A percentile compares a stretch with the other conserved stretches of the same genome.
These are phyloP conservation scores for Orbilia oligospora DNA, from an alignment of 2,329 filamentous ascomycete genomes.

Conservation along the genomic window DNA sequence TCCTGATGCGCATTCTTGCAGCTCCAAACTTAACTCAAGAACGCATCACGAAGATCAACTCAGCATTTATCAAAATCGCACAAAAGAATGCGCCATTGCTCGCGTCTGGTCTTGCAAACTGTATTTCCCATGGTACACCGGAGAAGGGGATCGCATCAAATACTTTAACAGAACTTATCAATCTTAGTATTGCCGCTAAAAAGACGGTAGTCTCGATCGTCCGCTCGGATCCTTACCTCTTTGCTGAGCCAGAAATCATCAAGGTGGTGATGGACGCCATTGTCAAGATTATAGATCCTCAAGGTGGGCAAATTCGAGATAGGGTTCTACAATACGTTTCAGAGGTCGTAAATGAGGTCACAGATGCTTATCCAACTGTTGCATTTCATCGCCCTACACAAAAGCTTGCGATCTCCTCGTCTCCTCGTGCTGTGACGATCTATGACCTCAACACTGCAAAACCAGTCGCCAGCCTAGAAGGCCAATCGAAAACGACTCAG, in stretches of 20 bases:
- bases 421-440: conserved; percentile 60
- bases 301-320: conserved; percentile 61
- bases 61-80: conserved; percentile 62
- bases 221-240: conserved; percentile 61
- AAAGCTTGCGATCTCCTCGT: conserved; percentile 62
- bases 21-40: conserved; percentile 56
- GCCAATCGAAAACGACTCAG: conserved; percentile 61
- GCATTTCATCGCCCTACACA: conserved; percentile 64
- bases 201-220: conserved; percentile 61
- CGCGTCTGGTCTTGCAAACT: conserved; percentile 62
- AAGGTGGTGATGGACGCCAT: conserved; percentile 61
- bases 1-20: conserved; percentile 63
- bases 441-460: conserved; percentile 62
- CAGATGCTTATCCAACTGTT: conserved; percentile 62
- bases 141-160: conserved; percentile 52
- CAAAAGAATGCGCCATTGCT: conserved; percentile 62
- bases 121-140: conserved; percentile 61
- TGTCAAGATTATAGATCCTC: conserved; percentile 63
- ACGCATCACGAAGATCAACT: conserved; percentile 43
- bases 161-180: conserved; percentile 57
- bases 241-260: conserved; percentile 60
- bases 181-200: conserved; percentile 62
- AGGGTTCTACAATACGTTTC: conserved; percentile 63
- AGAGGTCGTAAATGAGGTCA: conserved; percentile 62
- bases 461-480: conserved; percentile 60